Conservation (phyloP, 495 filamentous ascomycete species). For the Penicillium canariense region DNA sequence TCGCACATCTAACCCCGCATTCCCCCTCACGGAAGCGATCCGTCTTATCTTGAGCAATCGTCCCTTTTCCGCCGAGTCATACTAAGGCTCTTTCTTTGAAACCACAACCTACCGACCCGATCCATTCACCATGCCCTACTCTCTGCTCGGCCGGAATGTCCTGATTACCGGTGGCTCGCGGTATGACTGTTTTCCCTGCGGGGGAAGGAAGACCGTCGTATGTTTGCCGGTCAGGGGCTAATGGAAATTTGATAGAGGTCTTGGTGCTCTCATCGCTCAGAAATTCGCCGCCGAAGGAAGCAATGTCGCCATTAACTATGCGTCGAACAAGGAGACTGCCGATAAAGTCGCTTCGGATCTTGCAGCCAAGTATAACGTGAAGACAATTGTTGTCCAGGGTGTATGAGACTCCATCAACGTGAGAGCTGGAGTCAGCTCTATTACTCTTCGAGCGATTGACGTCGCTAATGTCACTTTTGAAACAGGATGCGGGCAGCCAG, state of each 20-base stretch:
- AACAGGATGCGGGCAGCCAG: slow-evolving; percentile 57
- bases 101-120: not conserved
- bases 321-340: slow-evolving; percentile 52
- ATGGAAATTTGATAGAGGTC: slow-evolving; percentile 45
- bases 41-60: not conserved
- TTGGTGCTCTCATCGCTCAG: slow-evolving; percentile 59
- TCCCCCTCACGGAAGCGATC: not conserved
- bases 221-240: slow-evolving; percentile 1
- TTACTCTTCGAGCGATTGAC: not conserved
- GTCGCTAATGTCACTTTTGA: not conserved
- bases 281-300: slow-evolving; percentile 66
- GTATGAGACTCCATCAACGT: slow-evolving; percentile 37
- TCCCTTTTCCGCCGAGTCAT: not conserved
- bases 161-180: slow-evolving; percentile 69
- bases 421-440: not conserved
- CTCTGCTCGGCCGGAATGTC: slow-evolving; percentile 59
- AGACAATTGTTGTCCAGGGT: slow-evolving; percentile 56
- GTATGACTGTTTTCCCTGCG: slow-evolving; percentile 32
- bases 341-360: slow-evolving; percentile 53
- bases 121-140: slow-evolving; percentile 54
- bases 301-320: slow-evolving; percentile 72
- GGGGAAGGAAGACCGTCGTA: not conserved
- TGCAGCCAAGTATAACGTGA: slow-evolving; percentile 50
- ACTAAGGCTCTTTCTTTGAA: not conserved
- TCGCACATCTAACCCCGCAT: slow-evolving; percentile 9